Conservation (phyloP, 441 rosid species). For the Croton setiger region DNA sequence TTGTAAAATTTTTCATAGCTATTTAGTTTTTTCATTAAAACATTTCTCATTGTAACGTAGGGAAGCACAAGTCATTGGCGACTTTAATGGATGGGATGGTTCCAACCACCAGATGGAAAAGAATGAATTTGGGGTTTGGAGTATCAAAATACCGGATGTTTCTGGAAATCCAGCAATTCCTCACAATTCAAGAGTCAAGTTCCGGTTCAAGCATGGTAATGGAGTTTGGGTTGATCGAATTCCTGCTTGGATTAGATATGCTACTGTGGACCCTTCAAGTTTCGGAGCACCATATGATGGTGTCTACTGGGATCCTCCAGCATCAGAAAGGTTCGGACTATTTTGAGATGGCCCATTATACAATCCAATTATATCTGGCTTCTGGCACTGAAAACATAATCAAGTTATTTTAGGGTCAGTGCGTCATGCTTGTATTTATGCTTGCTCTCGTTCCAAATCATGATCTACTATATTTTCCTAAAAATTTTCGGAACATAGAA, state of each 20-base stretch:
- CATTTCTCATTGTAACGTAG: conserved; percentile 31
- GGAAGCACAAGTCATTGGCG: conserved; percentile 81
- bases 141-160: conserved; percentile 55
- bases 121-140: conserved; percentile 82
- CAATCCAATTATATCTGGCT: conserved; percentile 3
- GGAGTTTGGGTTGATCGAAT: conserved; percentile 71
- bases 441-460: background rate
- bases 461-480: background rate
- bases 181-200: conserved; percentile 77
- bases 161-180: conserved; percentile 58
- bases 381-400: background rate
- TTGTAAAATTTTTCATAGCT: conserved; percentile 1
- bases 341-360: conserved; percentile 7
- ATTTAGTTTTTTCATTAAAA: conserved; percentile 23
- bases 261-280: conserved; percentile 52
- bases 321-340: conserved; percentile 53
- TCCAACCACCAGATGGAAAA: conserved; percentile 71
- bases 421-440: background rate
- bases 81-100: conserved; percentile 85
- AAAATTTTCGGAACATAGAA: conserved; percentile 6
- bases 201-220: conserved; percentile 59
- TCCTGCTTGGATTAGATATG: conserved; percentile 82
- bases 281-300: conserved; percentile 89
- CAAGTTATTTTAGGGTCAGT: background rate
- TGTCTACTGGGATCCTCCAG: conserved; percentile 75